phyloP scores from a whole-genome alignment of 495 filamentous ascomycete genomes.

The Penicillium salamii region DNA sequence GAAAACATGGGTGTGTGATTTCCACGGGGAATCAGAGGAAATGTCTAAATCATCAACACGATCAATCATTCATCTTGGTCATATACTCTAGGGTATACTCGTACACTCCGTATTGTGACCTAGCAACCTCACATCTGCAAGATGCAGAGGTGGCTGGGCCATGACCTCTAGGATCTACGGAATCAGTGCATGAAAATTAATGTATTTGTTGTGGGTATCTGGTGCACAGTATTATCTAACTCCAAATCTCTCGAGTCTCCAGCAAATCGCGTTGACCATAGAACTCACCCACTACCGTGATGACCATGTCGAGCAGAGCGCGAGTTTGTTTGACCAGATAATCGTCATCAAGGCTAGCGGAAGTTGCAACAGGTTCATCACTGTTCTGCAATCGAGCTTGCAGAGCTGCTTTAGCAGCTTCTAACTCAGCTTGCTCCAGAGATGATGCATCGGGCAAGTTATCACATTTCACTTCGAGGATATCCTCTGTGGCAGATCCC shows the following conservation, averaged over 20 bases:
- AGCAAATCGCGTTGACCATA: slow-evolving; percentile 90
- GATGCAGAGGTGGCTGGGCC: too few relatives aligned
- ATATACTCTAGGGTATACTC: too few relatives aligned
- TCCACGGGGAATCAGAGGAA: too few relatives aligned
- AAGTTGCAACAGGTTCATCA: slow-evolving; percentile 18
- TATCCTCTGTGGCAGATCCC: too few relatives aligned
- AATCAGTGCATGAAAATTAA: too few relatives aligned
- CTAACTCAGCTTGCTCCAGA: slow-evolving; percentile 34
- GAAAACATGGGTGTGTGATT: too few relatives aligned
- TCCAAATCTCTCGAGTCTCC: slow-evolving; percentile 59
- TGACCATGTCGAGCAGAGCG: slow-evolving; percentile 81
- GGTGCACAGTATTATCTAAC: background rate
- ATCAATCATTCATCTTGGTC: too few relatives aligned
- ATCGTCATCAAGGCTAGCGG: background rate
- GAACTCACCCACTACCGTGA: slow-evolving; percentile 83
- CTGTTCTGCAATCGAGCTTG: slow-evolving; percentile 43
- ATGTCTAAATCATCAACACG: too few relatives aligned
- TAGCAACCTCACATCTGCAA: too few relatives aligned
- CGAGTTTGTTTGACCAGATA: slow-evolving; percentile 28
- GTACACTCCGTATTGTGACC: too few relatives aligned
- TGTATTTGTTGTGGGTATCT: slow-evolving; percentile 14
- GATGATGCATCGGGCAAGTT: slow-evolving; percentile 26
- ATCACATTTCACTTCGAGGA: too few relatives aligned
- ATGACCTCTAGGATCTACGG: too few relatives aligned
- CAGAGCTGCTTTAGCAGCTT: slow-evolving; percentile 57